Evolutionary conservation across 2,329 filamentous ascomycete genomes (phyloP), one percentile per base, ranked within the genome.

Genomic region (Diaporthe ilicicola): DNA sequence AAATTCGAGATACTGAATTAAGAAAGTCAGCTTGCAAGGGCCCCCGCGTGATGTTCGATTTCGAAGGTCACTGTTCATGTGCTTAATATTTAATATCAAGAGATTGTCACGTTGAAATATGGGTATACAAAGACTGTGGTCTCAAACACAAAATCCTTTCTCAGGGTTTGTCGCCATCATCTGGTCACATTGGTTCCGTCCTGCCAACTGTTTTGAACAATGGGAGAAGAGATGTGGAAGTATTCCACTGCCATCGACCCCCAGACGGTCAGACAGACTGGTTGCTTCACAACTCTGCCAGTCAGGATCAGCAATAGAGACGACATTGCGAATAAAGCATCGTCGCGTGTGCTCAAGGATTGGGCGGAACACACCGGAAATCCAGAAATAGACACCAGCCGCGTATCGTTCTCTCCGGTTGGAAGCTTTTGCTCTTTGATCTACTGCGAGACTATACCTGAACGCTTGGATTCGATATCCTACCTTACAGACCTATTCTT

Each of bases 341-440:
- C 39, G 17, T 34, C 29, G 27, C 42, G 61, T 29, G 42, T 48
- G 13, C 42, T 65, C 13, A 46, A 32, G 6, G 29, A 65, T 19
- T 65, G 61, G 61, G 61, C 37, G 19, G n/a, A 24, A 12, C 29
- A 65, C 13, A 48, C 32, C 9, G 61, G 61, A 17, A 50, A 37
- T 34, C 42, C 10, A 32, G 8, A 37, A 9, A 34, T 48, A 50
- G 29, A 46, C 4, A 24, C 42, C 9, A 46, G 15, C 3, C 29
- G 29, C 1, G 27, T 48, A 4, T 65, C 61, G 2, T 65, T 44
- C 24, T 46, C 37, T 17, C 61, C 44, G 2, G 61, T 65, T 12
- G 61, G 61, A 19, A 65, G 46, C 46, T 65, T 46, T 46, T 65
- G 39, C 39, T 44, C 61, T 17, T 37, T 65, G 22, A 65, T 65